Conservation (phyloP, 2,329 filamentous ascomycete genomes). For the Colletotrichum tabaci region DNA sequence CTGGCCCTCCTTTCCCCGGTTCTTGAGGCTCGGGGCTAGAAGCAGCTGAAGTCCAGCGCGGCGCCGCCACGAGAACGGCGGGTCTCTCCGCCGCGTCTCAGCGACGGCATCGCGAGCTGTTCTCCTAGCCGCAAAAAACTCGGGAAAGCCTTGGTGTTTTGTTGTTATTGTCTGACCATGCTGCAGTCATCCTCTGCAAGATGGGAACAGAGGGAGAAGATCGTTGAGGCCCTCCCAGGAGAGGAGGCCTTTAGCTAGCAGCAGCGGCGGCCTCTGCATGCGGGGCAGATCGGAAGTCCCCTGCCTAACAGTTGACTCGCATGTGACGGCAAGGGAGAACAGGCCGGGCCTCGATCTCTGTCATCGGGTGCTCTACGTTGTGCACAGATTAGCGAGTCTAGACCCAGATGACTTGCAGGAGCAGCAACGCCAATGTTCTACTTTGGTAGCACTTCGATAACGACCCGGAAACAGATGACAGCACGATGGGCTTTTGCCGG, state of each 20-base stretch:
- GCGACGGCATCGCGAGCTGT: neutral
- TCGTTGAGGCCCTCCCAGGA: too few relatives aligned
- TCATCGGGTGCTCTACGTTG: neutral
- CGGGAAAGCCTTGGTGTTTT: neutral
- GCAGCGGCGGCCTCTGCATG: too few relatives aligned
- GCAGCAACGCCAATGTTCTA: neutral
- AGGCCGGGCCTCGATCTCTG: neutral
- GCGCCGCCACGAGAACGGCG: neutral
- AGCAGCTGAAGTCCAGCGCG: neutral
- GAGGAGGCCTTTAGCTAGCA: too few relatives aligned
- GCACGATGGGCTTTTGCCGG: neutral
- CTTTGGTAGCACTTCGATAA: neutral
- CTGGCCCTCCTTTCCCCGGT: neutral
- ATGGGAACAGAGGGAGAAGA: neutral
- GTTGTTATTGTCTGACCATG: too few relatives aligned
- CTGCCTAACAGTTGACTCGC: neutral
- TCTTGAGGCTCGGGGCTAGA: neutral
- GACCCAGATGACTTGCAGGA: neutral
- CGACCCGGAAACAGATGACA: neutral
- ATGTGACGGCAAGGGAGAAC: conserved; percentile 15
- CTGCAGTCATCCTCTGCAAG: too few relatives aligned
- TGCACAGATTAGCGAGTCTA: neutral
- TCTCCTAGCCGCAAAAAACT: neutral
- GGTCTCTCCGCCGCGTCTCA: neutral
- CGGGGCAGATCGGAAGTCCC: neutral